Evolutionary conservation across 1,139 yeast genomes (phyloP).

Genomic region (Pichia sp.): DNA sequence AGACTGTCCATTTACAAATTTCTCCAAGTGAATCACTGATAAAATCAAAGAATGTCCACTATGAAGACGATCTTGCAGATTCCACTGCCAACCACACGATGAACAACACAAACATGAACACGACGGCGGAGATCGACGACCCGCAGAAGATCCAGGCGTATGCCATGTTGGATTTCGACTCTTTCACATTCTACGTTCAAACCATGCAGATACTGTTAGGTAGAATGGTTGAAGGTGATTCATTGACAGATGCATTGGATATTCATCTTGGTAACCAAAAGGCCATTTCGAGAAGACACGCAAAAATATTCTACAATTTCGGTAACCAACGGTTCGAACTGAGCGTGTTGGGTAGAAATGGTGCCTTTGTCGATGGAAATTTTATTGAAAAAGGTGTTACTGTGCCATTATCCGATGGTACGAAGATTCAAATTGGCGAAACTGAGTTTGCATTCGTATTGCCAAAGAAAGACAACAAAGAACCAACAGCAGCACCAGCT

Average conservation of each 20-base stretch:
- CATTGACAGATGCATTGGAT: conserved; percentile 62
- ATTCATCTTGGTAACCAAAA: conserved; percentile 90
- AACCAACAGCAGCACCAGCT: too few relatives aligned
- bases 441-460: conserved; percentile 83
- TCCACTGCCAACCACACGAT: not conserved
- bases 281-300: conserved; percentile 91
- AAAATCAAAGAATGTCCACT: not conserved
- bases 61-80: not conserved
- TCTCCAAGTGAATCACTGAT: conserved; percentile 8
- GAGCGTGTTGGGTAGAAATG: conserved; percentile 89
- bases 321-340: conserved; percentile 92
- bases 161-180: conserved; percentile 90
- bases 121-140: not conserved
- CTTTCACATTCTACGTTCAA: conserved; percentile 92
- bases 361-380: conserved; percentile 90
- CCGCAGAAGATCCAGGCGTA: conserved; percentile 65
- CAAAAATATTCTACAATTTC: conserved; percentile 91
- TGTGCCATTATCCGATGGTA: conserved; percentile 75
- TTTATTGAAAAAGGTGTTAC: conserved; percentile 90
- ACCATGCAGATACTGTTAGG: conserved; percentile 93
- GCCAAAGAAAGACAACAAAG: conserved; percentile 47
- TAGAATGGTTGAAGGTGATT: conserved; percentile 75
- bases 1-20: conserved; percentile 15
- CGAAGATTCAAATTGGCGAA: conserved; percentile 91
- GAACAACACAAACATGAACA: conserved; percentile 6